Percentiles rank a stretch among this genome's conserved stretches.
These are phyloP conservation scores for Liriodendron chinense DNA, from an alignment of 164 flowering plant genomes.

Conservation along the genomic window DNA sequence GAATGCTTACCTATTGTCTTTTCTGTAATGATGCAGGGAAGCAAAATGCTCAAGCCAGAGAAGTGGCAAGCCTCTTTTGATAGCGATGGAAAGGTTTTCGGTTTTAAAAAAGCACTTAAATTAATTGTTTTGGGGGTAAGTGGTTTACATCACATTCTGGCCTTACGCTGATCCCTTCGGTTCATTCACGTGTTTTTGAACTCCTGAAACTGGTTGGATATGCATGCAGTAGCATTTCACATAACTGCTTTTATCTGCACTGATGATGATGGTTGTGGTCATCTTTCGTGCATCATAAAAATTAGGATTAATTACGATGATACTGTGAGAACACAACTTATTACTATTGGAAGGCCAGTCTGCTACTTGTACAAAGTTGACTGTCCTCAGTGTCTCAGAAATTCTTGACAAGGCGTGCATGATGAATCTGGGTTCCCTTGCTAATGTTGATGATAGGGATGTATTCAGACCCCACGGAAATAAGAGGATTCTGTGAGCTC, in stretches of 20 bases:
- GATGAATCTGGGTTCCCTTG: no score
- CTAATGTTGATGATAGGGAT: no score
- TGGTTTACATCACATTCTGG: neutral
- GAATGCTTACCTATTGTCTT: neutral
- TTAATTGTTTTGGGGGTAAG: slow-evolving; percentile 75
- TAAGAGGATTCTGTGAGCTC: no score
- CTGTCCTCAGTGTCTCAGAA: no score
- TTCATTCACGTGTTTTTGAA: neutral
- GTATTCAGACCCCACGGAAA: no score
- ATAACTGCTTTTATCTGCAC: neutral
- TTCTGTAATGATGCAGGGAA: slow-evolving; percentile 42
- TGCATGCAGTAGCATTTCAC: neutral
- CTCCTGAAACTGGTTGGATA: neutral
- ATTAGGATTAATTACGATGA: no score
- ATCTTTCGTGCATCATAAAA: neutral
- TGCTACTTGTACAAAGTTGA: no score
- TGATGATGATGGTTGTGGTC: neutral
- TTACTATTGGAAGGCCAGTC: no score
- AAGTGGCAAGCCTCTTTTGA: slow-evolving; percentile 82
- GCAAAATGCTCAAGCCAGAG: slow-evolving; percentile 85
- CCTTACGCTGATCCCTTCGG: neutral
- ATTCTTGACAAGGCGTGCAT: no score
- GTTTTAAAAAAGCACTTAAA: slow-evolving; percentile 71
- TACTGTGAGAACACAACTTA: no score
- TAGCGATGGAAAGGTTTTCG: slow-evolving; percentile 61